phyloP scores from a whole-genome alignment of 2,329 filamentous ascomycete genomes.

The Fusarium sp. region DNA sequence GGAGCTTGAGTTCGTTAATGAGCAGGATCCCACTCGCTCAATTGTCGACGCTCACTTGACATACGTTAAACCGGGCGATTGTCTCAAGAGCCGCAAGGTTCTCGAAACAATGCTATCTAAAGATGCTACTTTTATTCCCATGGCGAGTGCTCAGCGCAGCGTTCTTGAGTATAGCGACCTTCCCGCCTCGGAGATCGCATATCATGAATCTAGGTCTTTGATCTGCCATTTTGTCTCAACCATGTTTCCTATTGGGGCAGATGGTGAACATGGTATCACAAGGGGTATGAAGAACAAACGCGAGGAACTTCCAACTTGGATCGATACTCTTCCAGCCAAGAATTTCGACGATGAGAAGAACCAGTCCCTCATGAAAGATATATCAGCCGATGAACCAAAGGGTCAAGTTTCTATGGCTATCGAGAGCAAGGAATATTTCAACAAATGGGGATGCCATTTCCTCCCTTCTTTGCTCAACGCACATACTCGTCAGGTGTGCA shows the following conservation, averaged over 20 bases:
- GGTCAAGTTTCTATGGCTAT: conserved; percentile 65
- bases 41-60: conserved; percentile 50
- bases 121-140: not conserved
- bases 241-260: conserved; percentile 52
- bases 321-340: conserved; percentile 50
- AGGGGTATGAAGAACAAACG: conserved; percentile 7
- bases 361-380: conserved; percentile 60
- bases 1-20: conserved; percentile 5
- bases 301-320: conserved; percentile 46
- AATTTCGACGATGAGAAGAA: conserved; percentile 54
- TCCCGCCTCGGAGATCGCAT: conserved; percentile 53
- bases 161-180: conserved; percentile 42
- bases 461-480: conserved; percentile 67
- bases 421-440: conserved; percentile 51
- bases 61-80: conserved; percentile 45
- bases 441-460: conserved; percentile 68
- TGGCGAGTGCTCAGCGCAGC: conserved; percentile 20
- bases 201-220: conserved; percentile 62
- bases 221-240: conserved; percentile 62
- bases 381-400: conserved; percentile 54
- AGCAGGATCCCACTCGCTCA: conserved; percentile 18
- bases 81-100: not conserved
- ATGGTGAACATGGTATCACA: conserved; percentile 48
- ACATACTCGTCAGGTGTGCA: conserved; percentile 67
- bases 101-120: conserved; percentile 1